phyloP scores from a whole-genome alignment of 371 early-diverging fungal species.

The Mortierella sp. region DNA sequence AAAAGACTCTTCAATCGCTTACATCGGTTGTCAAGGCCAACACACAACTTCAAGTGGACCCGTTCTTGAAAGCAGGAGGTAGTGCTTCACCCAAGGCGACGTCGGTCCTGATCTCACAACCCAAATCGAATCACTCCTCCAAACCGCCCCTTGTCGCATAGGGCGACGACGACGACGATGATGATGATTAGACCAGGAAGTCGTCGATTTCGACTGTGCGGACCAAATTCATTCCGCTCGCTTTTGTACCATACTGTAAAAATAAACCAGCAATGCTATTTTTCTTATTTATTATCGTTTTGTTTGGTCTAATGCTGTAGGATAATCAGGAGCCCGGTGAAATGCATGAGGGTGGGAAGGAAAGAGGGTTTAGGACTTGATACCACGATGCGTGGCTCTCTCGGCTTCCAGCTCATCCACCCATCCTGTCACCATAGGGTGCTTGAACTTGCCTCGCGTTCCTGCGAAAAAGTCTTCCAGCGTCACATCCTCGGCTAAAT shows the following conservation, averaged over 20 bases:
- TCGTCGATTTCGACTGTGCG: neutral
- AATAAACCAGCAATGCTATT: neutral
- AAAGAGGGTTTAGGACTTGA: conserved; percentile 21
- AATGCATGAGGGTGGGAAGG: neutral
- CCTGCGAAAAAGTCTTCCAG: conserved; percentile 87
- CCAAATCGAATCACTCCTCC: neutral
- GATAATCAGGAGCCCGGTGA: neutral
- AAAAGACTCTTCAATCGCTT: conserved; percentile 13
- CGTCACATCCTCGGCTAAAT: conserved; percentile 71
- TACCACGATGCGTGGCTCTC: conserved; percentile 60
- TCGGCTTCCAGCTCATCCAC: conserved; percentile 82
- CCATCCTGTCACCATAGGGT: conserved; percentile 88
- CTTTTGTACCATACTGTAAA: conserved; percentile 8
- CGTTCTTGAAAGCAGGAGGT: conserved; percentile 6
- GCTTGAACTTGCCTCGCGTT: conserved; percentile 82
- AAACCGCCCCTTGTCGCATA: conserved; percentile 36
- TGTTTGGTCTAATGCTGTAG: neutral
- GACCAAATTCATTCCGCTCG: neutral
- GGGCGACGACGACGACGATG: conserved; percentile 26
- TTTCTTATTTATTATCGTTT: neutral
- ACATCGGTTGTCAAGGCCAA: conserved; percentile 31
- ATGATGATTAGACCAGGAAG: conserved; percentile 6
- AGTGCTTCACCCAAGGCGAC: neutral
- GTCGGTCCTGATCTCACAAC: conserved; percentile 3
- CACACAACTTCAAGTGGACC: conserved; percentile 38